Evolutionary conservation across 257 asterid genomes (phyloP), one percentile per base, ranked within the genome.

Genomic region (Lavandula angustifolia): DNA sequence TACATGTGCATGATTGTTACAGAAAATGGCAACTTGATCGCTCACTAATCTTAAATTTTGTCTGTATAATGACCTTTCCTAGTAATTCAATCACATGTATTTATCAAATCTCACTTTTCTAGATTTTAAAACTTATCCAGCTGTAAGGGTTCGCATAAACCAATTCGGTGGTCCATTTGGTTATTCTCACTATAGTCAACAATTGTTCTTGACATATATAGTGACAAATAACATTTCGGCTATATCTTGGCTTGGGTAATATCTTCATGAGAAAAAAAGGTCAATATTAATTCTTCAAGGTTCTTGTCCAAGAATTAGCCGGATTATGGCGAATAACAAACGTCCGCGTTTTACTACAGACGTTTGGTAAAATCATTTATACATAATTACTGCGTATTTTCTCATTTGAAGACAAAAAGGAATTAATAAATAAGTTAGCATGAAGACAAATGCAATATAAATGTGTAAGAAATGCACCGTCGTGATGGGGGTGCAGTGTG

Each of bases 391-490:
- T 34, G 16, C 10, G 48, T 7, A 37, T 17, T 49, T n/a, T 12
- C 9, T 51, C 22, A 29, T 7, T 32, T 64, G 52, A 47, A 18
- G 74, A 76, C 74, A 76, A 66, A 67, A 54, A 2, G 10, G 38
- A 46, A 12, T 14, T 0, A 33, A 67, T 13, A 3, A 35, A 9
- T 37, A 54, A 14, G n/a, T n/a, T 18, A n/a, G 34, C 18, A 32
- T 4, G 14, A 66, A 41, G 37, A 47, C 12, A 40, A 69, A 58
- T 3, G 1, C 0, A 9, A 22, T 9, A 13, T 31, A 3, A 6
- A 44, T 55, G 50, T 56, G 62, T 27, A 12, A 7, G 35, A 58
- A 66, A 5, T 27, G 60, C 73, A 76, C 54, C 74, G 71, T 38
- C 64, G 62, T 14, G 14, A 17, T 59, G 38, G 49, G 67, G 13